Evolutionary conservation across 495 filamentous ascomycete genomes (phyloP), one percentile per base, ranked within the genome.

Genomic region (Delitschia confertaspora): DNA sequence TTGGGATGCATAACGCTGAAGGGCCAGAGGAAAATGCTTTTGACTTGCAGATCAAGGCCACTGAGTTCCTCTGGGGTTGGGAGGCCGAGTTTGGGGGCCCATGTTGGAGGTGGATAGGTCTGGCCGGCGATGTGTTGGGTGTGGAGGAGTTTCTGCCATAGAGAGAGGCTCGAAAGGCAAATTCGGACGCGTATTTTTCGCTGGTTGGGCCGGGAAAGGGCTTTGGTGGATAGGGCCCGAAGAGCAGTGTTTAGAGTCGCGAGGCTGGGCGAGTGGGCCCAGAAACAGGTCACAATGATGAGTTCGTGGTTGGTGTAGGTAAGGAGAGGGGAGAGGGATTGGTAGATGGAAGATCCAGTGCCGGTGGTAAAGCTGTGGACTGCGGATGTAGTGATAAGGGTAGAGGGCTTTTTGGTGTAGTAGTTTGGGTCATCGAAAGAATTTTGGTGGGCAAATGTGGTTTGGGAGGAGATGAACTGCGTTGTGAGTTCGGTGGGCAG

Each of bases 1-100:
- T 88, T 88, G 2, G 80, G 76, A 53, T 87, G 83, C 70, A 86
- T 78, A 1, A 86, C 75, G 42, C 79, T 82, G 53, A 88, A 79
- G 2, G 83, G 83, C 3, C 73, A 63, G 39, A 84, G 70, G 60
- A 86, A 88, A 23, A 83, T 62, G 57, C 73, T 81, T 62, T 82
- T 84, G 32, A 84, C 71, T 3, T 66, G 56, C 21, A 88, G 45
- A 29, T 83, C 71, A 9, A 88, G 68, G 9, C 72, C 75, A 4
- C 44, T 55, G 14, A 87, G 60, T 8, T 74, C 59, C 1, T 62
- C 57, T 23, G 64, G 59, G 0, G 59, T 33, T 0, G 82, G 83
- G 6, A 87, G 62, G 6, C 80, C 79, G 1, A 87, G 63, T 35
- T 65, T 68, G 1, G 53, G 59, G 1, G 45, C 29, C 80, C 80